These are phyloP conservation scores for Sclerotinia borealis DNA, from an alignment of 2,329 filamentous ascomycete genomes.

Conservation along the genomic window DNA sequence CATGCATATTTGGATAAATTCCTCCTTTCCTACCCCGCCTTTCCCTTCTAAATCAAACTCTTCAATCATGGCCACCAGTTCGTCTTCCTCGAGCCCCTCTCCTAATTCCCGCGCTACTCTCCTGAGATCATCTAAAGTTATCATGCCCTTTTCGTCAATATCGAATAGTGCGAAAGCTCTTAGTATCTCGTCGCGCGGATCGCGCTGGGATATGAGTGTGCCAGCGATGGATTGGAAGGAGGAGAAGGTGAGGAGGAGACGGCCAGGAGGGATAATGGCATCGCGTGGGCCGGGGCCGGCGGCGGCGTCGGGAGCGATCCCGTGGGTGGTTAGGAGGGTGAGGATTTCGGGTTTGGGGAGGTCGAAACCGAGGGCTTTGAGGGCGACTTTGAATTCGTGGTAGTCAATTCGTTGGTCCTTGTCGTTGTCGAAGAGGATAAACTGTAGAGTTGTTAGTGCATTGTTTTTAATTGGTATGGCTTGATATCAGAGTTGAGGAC, in stretches of 20 bases:
- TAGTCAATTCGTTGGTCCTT: constrained; percentile 93
- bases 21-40: constrained; percentile 65
- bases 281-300: constrained; percentile 43
- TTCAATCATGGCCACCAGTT: constrained; percentile 93
- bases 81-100: constrained; percentile 87
- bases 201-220: constrained; percentile 70
- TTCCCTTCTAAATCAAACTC: constrained; percentile 95
- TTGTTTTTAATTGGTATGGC: constrained; percentile 5
- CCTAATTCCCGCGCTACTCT: constrained; percentile 86
- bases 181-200: constrained; percentile 85
- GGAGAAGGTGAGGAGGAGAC: constrained; percentile 63
- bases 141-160: constrained; percentile 82
- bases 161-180: constrained; percentile 93
- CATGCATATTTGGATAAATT: constrained; percentile 46
- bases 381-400: constrained; percentile 94
- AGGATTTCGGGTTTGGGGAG: constrained; percentile 81
- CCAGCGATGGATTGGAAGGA: constrained; percentile 73
- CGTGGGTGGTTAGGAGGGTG: constrained; percentile 72
- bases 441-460: constrained; percentile 44
- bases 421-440: constrained; percentile 93
- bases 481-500: background rate
- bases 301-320: constrained; percentile 45
- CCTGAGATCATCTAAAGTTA: constrained; percentile 81
- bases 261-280: constrained; percentile 46
- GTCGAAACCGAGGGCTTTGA: constrained; percentile 93